Evolutionary conservation across 352 stramenopile genomes (phyloP), one percentile per base, ranked within the genome.

Genomic region (Saprolegnia parasitica): DNA sequence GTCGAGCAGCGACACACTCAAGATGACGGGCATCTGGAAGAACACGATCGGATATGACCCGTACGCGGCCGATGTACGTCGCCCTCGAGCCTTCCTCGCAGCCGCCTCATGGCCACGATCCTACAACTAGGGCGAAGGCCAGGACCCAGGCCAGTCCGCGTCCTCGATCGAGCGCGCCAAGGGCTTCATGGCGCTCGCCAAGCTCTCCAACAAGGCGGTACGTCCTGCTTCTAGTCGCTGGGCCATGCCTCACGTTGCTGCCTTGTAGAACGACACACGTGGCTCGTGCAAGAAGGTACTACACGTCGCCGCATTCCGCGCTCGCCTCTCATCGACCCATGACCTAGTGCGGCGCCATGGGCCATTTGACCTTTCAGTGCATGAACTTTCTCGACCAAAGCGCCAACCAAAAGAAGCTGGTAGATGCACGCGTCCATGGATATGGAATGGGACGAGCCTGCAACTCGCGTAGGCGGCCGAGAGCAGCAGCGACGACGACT

Each of bases 1-100:
- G 83, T 92, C 94, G 74, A 98, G 91, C 60, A 96, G 84, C 65
- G 83, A 83, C 39, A 82, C 94, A 65, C 87, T 99, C 9, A 94
- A 98, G 83, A 98, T 97, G 79, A 97, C 84, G 49, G 93, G 91
- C 26, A 99, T 98, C 49, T 99, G 95, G 96, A 96, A 88, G 67
- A 95, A 98, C 70, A 98, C 95, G 3, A 99, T 99, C 74, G 95
- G 95, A 56, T 96, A 98, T 64, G 94, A 98, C 79, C 94, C 94
- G 18, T 98, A 98, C 71, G 93, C 95, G 2, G 81, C 80, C 46
- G 76, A 83, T 37, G 72, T 72, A 55, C 49, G 65, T 35, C 42
- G 0, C 42, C 21, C 49, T 57, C 20, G 32, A 63, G 39, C 21
- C 24, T 2, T 29, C 24, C 47, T 55, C 24, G n/a, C 15, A 65